phyloP scores from a whole-genome alignment of 192 early-diverging fungal species.

The Podila epicladia region DNA sequence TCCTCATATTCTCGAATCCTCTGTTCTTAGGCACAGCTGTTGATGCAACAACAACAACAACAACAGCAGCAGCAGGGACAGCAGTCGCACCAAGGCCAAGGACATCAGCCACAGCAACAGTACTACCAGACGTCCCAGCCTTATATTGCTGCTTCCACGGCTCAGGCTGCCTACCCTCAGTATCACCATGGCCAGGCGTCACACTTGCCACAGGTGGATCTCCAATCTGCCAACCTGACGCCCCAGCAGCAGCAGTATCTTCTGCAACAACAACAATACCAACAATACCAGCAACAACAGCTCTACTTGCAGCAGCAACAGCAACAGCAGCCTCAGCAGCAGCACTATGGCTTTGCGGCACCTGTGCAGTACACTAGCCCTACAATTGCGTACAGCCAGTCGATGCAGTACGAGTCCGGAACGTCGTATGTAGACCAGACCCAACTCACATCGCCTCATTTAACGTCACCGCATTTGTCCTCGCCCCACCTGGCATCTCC shows the following conservation, averaged over 20 bases:
- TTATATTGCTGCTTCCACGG: neutral
- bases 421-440: slow-evolving; percentile 36
- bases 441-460: slow-evolving; percentile 29
- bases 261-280: slow-evolving; percentile 2
- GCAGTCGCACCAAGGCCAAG: slow-evolving; percentile 11
- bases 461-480: slow-evolving; percentile 43
- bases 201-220: slow-evolving; percentile 7
- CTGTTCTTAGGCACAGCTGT: slow-evolving; percentile 19
- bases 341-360: slow-evolving; percentile 26
- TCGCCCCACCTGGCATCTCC: slow-evolving; percentile 32
- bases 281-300: slow-evolving; percentile 21
- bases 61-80: slow-evolving; percentile 32
- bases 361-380: slow-evolving; percentile 43
- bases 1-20: slow-evolving; percentile 9
- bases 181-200: neutral
- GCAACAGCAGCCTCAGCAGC: slow-evolving; percentile 33
- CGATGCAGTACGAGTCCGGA: slow-evolving; percentile 34
- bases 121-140: slow-evolving; percentile 1
- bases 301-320: slow-evolving; percentile 25
- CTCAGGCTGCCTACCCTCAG: neutral
- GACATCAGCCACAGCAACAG: neutral
- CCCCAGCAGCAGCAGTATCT: slow-evolving; percentile 30
- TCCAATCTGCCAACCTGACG: slow-evolving; percentile 16
- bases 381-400: slow-evolving; percentile 39
- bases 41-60: slow-evolving; percentile 1